Base-by-base conservation (phyloP, 495 filamentous ascomycete genomes). In the Aspergillus wentii region DNA sequence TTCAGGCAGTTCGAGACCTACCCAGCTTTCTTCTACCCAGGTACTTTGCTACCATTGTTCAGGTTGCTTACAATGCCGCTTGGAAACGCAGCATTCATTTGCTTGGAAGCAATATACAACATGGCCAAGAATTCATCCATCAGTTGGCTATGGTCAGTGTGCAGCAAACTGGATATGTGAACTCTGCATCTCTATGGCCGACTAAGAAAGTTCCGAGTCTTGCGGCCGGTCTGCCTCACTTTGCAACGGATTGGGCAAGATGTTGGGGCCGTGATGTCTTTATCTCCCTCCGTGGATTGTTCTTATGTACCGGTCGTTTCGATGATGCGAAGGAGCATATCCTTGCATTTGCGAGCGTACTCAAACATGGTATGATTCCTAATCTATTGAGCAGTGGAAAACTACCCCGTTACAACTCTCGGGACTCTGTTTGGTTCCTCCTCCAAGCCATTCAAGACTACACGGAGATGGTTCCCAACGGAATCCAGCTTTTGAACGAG, bases 301-400 rank as follows among this genome's bases (percentile, higher is more conserved):
- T 83, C 51, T 78, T 97, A 21, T 86, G 85, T 29, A 95, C 90
- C 15, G 88, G 89, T 4, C 81, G 91, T 8, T 95, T 81, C 51
- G 77, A 75, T 4, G 89, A 95, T 49, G 92, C 91, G 11, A 86
- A 77, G 46, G 88, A 95, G 59, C 94, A 97, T 54, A 95, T 99
- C 43, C 67, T 88, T 34, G 94, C 92, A 30, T 99, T 99, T 66
- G 89, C 87, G 0, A 94, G 88, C 55, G 89, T 99, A 8, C 69
- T 99, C 33, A 97, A 97, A 67, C 94, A 99, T 56, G 94, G 94
- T 30, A 96, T 97, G 94, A 87, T 97, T 37, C 94, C 94, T 9
- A 99, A 99, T 49, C 73, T 99, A 8, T 74, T 99, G 13, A 78
- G 86, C 45, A 83, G 83, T 48, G 89, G 94, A 13, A 85, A 82